These are phyloP conservation scores for Fraxinus excelsior DNA, from an alignment of 257 asterid species.

Conservation along the genomic window DNA sequence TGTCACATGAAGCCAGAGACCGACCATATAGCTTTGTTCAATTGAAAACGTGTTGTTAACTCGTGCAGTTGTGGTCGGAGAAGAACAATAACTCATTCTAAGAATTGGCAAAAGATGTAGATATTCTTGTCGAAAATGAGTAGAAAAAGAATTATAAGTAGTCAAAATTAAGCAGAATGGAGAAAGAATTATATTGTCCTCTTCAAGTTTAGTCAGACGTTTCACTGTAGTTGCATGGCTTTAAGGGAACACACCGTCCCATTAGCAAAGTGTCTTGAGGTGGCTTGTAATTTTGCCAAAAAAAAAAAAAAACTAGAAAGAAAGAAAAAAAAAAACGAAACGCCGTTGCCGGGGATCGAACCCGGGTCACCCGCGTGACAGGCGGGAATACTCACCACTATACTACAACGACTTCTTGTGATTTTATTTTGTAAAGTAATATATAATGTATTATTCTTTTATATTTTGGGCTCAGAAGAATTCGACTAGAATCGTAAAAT, in stretches of 20 bases:
- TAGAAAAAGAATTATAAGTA: background rate
- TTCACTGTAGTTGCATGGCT: background rate
- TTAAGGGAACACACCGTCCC: background rate
- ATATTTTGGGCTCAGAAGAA: too few relatives aligned
- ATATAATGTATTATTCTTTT: too few relatives aligned
- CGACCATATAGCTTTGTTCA: background rate
- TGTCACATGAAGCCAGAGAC: background rate
- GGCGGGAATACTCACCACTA: constrained; percentile 98
- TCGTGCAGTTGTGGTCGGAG: background rate
- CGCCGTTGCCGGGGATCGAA: constrained; percentile 99
- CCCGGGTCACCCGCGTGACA: constrained; percentile 99
- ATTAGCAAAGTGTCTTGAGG: background rate
- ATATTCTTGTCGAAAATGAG: background rate
- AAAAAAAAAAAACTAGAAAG: too few relatives aligned
- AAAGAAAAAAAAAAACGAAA: too few relatives aligned
- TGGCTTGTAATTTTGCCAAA: background rate
- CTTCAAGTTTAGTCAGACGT: background rate
- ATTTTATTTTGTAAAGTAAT: too few relatives aligned
- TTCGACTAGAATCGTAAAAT: too few relatives aligned
- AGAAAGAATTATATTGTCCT: background rate
- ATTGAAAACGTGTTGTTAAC: background rate
- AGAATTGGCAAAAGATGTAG: too few relatives aligned
- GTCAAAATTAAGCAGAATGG: background rate
- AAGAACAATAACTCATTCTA: background rate
- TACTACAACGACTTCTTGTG: constrained; percentile 69